Percentiles rank a stretch among this genome's conserved stretches.
phyloP scores from a whole-genome alignment of 495 filamentous ascomycete genomes.

The Lasiosphaeris hirsuta region DNA sequence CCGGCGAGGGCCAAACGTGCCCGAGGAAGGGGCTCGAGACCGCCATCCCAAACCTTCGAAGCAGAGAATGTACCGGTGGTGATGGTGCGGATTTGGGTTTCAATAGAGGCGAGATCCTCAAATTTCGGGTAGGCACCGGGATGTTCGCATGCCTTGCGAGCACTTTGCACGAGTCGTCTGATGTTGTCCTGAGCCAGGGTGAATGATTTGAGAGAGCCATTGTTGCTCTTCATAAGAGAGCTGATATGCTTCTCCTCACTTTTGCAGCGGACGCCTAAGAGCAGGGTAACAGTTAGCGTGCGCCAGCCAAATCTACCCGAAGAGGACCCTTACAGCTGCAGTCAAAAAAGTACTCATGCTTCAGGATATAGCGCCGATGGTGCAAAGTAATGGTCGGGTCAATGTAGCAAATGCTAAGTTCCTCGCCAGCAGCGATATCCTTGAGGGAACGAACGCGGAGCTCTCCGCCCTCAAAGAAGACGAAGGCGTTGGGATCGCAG shows the following conservation, averaged over 20 bases:
- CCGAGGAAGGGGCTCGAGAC: slow-evolving; percentile 24
- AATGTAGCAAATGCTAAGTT: slow-evolving; percentile 68
- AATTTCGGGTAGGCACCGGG: slow-evolving; percentile 15
- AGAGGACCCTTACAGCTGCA: slow-evolving; percentile 58
- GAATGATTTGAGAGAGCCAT: background rate
- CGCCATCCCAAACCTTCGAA: slow-evolving; percentile 15
- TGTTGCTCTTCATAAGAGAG: background rate
- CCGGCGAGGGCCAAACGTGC: slow-evolving; percentile 15
- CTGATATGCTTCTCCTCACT: slow-evolving; percentile 8
- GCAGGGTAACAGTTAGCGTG: background rate
- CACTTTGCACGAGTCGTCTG: slow-evolving; percentile 7
- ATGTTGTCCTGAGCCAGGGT: slow-evolving; percentile 11
- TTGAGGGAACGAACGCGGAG: slow-evolving; percentile 40
- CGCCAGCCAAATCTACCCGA: background rate
- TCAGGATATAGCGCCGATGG: slow-evolving; percentile 44
- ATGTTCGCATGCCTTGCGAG: slow-evolving; percentile 11
- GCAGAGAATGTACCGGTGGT: background rate
- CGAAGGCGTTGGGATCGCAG: slow-evolving; percentile 64
- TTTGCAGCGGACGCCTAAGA: slow-evolving; percentile 22
- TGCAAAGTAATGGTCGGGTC: slow-evolving; percentile 53
- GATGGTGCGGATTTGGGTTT: slow-evolving; percentile 15
- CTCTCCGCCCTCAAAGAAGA: slow-evolving; percentile 55
- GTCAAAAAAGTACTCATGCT: slow-evolving; percentile 60
- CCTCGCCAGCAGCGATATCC: slow-evolving; percentile 46
- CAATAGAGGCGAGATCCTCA: slow-evolving; percentile 14